Base-by-base conservation (phyloP, 345 rosid species). In the Limnanthes douglasii region DNA sequence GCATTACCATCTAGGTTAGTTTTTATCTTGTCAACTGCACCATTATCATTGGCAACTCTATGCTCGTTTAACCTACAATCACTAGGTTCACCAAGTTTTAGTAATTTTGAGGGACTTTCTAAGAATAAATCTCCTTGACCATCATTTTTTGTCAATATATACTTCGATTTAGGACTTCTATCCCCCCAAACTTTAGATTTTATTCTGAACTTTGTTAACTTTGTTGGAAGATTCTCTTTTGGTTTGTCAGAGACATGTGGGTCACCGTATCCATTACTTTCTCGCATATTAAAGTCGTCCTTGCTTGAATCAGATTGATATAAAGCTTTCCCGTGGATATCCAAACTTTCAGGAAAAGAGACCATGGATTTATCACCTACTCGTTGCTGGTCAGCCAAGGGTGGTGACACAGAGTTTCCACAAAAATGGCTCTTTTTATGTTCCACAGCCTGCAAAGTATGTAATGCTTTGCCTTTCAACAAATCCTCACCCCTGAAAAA, bases 131-230 rank as follows among this genome's bases (percentile, higher is more conserved):
- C n/a, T n/a, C n/a, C n/a, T n/a, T n/a, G n/a, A n/a, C n/a, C n/a
- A n/a, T n/a, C n/a, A n/a, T n/a, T n/a, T n/a, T n/a, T n/a, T n/a
- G n/a, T n/a, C n/a, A n/a, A n/a, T n/a, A n/a, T n/a, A n/a, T n/a
- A n/a, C n/a, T n/a, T n/a, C n/a, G n/a, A n/a, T n/a, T n/a, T n/a
- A n/a, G n/a, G n/a, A n/a, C 64, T 16, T 52, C 69, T 17, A 46
- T 30, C 48, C 42, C 40, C 18, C 38, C 20, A 56, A 45, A 35
- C 25, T 59, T 73, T 39, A 33, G 53, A 50, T 64, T 63, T 79
- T 48, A 82, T 56, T 61, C 55, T 78, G 46, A 86, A 51, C 34
- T 56, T 70, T 39, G 65, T 60, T 40, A 56, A 31, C 54, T 65
- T 78, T 29, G 37, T 61, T 26, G 66, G 69, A 48, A 65, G 41